A percentile compares a stretch with the other conserved stretches of the same genome.
Conservation (phyloP, 805 yeast species). For the Candida namnaoensis region DNA sequence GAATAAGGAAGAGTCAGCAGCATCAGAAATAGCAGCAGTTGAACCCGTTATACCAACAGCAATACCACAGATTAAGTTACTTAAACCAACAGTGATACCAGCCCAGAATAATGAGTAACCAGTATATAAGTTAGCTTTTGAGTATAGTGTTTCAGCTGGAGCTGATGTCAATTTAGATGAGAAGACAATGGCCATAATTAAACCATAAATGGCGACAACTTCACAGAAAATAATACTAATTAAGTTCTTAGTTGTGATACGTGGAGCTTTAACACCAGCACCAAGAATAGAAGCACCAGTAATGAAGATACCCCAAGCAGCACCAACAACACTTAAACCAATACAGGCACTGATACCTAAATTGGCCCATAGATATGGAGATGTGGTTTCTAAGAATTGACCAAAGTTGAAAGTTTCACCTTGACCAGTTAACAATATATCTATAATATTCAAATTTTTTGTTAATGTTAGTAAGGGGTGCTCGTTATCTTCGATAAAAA, state of each 20-base stretch:
- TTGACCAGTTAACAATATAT: constrained; percentile 71
- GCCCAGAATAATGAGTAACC: constrained; percentile 98
- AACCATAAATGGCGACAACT: constrained; percentile 97
- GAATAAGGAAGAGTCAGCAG: constrained; percentile 91
- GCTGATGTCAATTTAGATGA: constrained; percentile 80
- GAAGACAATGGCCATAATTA: constrained; percentile 95
- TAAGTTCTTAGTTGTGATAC: constrained; percentile 94
- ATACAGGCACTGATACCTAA: constrained; percentile 87
- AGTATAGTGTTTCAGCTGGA: constrained; percentile 46
- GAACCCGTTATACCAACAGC: constrained; percentile 97
- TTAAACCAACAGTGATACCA: constrained; percentile 88
- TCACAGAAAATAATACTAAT: constrained; percentile 97
- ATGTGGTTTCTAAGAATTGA: constrained; percentile 69
- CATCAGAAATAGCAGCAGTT: constrained; percentile 97
- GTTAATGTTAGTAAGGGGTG: too few relatives aligned
- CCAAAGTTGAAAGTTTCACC: constrained; percentile 94
- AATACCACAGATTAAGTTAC: constrained; percentile 92
- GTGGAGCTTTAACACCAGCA: constrained; percentile 96
- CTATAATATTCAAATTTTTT: constrained; percentile 2
- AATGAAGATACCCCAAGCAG: constrained; percentile 98
- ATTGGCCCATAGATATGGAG: constrained; percentile 97
- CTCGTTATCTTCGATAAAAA: too few relatives aligned
- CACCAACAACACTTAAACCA: constrained; percentile 92
- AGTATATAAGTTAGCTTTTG: constrained; percentile 85
- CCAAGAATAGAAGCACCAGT: constrained; percentile 94